Conservation (phyloP, 805 yeast genomes). For the Pichia scutulata region DNA sequence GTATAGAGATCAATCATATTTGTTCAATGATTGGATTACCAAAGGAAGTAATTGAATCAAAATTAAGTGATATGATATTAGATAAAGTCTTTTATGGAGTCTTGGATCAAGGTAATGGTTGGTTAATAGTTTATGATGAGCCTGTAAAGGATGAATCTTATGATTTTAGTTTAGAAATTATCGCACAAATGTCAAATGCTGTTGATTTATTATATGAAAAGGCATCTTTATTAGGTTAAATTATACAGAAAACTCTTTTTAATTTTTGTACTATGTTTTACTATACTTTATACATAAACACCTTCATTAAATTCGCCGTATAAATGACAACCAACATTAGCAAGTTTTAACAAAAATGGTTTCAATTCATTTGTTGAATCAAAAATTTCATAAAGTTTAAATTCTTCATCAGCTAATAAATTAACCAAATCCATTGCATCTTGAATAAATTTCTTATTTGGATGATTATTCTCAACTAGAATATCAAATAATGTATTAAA, state of each 20-base stretch:
- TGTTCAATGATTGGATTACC: conserved; percentile 85
- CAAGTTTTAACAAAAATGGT: conserved; percentile 47
- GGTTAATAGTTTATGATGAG: conserved; percentile 87
- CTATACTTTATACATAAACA: conserved; percentile 30
- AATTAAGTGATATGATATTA: conserved; percentile 90
- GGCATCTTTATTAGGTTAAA: conserved; percentile 72
- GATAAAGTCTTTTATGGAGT: conserved; percentile 96
- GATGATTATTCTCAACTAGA: conserved; percentile 34
- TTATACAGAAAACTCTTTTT: neutral
- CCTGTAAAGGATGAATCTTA: conserved; percentile 85
- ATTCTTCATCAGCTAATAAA: conserved; percentile 59
- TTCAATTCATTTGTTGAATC: conserved; percentile 39
- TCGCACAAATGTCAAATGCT: conserved; percentile 77
- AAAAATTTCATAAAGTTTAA: conserved; percentile 56
- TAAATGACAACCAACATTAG: conserved; percentile 37
- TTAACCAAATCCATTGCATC: conserved; percentile 55
- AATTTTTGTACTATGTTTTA: neutral
- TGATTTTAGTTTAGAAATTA: conserved; percentile 77
- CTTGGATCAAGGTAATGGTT: conserved; percentile 96
- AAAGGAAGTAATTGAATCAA: conserved; percentile 83
- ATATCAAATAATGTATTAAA: conserved; percentile 60
- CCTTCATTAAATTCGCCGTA: conserved; percentile 31
- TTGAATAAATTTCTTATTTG: conserved; percentile 32
- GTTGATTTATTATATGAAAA: conserved; percentile 91
- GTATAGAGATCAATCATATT: conserved; percentile 88